Percentiles rank a stretch among this genome's conserved stretches.
These are phyloP conservation scores for Lumnitzera racemosa DNA, from an alignment of 345 rosid species.

Conservation along the genomic window DNA sequence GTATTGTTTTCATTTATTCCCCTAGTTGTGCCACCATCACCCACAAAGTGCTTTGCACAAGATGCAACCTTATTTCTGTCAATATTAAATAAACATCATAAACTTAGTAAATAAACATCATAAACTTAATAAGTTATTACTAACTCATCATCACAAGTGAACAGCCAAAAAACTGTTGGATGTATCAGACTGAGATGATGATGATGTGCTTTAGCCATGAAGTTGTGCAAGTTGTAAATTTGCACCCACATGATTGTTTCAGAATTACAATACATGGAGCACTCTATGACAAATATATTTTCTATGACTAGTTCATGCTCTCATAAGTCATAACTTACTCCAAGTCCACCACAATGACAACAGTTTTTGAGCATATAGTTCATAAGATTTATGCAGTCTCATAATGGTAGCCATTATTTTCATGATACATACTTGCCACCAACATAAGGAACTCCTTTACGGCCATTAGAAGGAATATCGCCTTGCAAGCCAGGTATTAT, in stretches of 20 bases:
- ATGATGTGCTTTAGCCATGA: no score
- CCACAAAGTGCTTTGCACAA: slow-evolving; percentile 94
- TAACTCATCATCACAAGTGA: no score
- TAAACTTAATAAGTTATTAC: neutral
- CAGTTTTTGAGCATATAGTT: no score
- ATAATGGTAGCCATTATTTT: neutral
- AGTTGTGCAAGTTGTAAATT: no score
- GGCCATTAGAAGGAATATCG: slow-evolving; percentile 50
- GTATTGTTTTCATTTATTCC: slow-evolving; percentile 90
- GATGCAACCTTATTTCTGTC: slow-evolving; percentile 87
- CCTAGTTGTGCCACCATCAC: slow-evolving; percentile 92
- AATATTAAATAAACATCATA: neutral
- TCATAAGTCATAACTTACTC: no score
- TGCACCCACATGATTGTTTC: no score
- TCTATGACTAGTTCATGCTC: neutral
- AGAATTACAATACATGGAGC: no score
- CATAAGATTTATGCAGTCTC: neutral
- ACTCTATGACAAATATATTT: neutral
- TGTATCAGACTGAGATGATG: no score
- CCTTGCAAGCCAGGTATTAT: slow-evolving; percentile 88
- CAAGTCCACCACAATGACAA: no score
- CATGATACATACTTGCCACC: slow-evolving; percentile 66
- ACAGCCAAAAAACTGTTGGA: no score
- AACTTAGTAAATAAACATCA: neutral
- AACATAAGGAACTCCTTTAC: slow-evolving; percentile 71